A percentile compares a stretch with the other conserved stretches of the same genome.
Evolutionary conservation across 768 basidiomycete genomes (phyloP).

Genomic region (Trametes villosa): DNA sequence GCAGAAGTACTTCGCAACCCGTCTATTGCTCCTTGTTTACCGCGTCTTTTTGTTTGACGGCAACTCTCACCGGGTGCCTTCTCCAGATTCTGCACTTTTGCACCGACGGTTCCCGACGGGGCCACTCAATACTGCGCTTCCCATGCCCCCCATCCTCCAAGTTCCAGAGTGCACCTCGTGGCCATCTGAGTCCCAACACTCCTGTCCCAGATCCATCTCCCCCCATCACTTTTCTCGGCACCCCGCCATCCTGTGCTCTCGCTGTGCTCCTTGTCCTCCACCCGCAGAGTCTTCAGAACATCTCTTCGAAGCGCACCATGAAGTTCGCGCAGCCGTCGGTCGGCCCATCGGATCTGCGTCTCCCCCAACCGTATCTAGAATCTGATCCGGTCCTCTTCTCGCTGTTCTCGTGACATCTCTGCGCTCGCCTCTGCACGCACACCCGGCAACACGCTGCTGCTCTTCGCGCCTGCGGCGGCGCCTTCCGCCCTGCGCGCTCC

Average conservation of each 20-base stretch:
- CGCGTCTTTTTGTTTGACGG: neutral
- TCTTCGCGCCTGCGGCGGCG: neutral
- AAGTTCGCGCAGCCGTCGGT: neutral
- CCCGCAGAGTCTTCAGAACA: too few species aligned
- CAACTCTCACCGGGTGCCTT: neutral
- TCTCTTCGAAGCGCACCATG: too few species aligned
- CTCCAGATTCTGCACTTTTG: neutral
- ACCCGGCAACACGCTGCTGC: conserved; percentile 2
- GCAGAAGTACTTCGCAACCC: neutral
- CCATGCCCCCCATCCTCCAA: too few species aligned
- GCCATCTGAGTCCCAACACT: too few species aligned
- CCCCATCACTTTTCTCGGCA: conserved; percentile 4
- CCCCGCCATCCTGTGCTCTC: neutral
- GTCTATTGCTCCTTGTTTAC: neutral
- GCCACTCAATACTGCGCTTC: neutral
- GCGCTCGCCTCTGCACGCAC: neutral
- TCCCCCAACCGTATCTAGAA: neutral
- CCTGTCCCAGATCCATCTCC: conserved; percentile 5
- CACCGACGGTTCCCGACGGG: conserved; percentile 17
- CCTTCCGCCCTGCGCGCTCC: neutral
- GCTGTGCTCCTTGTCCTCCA: neutral
- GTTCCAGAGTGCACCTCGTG: too few species aligned
- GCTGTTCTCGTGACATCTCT: neutral
- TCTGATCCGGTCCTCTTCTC: neutral
- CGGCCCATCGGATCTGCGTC: neutral